Evolutionary conservation across 345 rosid genomes (phyloP).

Genomic region (Streptanthus diversifolius): DNA sequence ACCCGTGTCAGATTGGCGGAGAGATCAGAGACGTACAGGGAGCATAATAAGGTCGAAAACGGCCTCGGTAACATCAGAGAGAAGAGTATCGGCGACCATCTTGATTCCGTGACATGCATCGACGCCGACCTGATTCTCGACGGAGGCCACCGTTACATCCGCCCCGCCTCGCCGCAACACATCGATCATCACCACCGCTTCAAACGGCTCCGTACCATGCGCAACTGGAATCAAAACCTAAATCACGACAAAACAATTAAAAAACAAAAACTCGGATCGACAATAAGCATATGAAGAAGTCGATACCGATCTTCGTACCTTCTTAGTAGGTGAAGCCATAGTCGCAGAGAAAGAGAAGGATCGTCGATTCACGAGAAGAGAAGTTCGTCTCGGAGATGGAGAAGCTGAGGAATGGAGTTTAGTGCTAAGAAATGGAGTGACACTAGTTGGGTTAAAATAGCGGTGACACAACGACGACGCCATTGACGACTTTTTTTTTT

Average conservation of each 20-base stretch:
- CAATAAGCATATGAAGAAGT: neutral
- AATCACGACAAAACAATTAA: neutral
- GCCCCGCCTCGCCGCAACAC: constrained; percentile 82
- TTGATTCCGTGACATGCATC: constrained; percentile 74
- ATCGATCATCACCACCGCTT: constrained; percentile 81
- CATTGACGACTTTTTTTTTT: constrained; percentile 22
- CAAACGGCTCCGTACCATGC: constrained; percentile 89
- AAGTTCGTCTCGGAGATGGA: constrained; percentile 12
- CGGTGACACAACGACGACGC: constrained; percentile 29
- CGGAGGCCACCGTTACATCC: constrained; percentile 80
- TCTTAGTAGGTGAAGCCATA: constrained; percentile 59
- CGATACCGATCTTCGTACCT: constrained; percentile 32
- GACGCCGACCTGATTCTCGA: constrained; percentile 60
- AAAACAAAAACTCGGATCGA: constrained; percentile 1
- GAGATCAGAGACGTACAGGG: constrained; percentile 49
- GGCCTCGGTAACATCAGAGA: constrained; percentile 48
- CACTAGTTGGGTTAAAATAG: constrained; percentile 9
- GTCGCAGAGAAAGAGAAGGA: constrained; percentile 38
- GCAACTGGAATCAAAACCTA: constrained; percentile 96
- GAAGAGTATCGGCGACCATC: constrained; percentile 67
- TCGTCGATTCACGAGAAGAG: constrained; percentile 29
- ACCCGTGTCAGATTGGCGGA: too few relatives aligned
- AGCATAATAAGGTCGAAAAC: constrained; percentile 72
- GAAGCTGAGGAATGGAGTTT: constrained; percentile 10
- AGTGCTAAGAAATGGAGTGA: constrained; percentile 10